phyloP scores from a whole-genome alignment of 805 yeast genomes.

The Lachancea waltii region DNA sequence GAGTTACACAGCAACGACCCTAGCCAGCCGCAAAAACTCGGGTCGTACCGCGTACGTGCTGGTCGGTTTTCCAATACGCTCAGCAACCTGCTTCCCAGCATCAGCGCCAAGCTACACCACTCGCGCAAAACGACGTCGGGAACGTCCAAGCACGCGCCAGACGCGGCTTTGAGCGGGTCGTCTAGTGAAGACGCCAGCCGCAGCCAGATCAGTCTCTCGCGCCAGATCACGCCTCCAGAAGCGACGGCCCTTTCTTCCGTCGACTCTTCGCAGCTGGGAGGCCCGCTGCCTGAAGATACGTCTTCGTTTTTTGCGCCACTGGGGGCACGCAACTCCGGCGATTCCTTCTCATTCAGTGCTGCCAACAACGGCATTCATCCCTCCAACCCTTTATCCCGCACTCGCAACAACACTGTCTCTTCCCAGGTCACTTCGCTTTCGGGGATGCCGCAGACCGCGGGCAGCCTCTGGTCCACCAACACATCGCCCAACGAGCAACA shows the following conservation, averaged over 20 bases:
- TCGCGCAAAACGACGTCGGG: conserved; percentile 16
- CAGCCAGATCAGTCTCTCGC: conserved; percentile 15
- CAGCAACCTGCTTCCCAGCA: conserved; percentile 31
- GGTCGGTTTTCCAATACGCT: conserved; percentile 32
- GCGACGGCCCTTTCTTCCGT: conserved; percentile 10
- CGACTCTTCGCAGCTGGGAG: no score
- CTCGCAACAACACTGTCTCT: conserved; percentile 31
- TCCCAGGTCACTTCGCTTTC: conserved; percentile 34
- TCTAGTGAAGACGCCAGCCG: conserved; percentile 17
- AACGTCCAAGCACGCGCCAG: conserved; percentile 7
- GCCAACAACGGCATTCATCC: conserved; percentile 10
- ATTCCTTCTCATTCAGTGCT: conserved; percentile 22
- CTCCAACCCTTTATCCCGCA: conserved; percentile 23
- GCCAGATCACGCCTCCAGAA: conserved; percentile 25
- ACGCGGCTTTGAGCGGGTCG: conserved; percentile 11
- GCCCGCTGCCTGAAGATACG: conserved; percentile 24
- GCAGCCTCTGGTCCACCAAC: conserved; percentile 25
- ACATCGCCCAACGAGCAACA: conserved; percentile 16
- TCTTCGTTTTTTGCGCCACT: conserved; percentile 16
- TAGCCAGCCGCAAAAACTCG: conserved; percentile 27
- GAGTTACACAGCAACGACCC: conserved; percentile 17
- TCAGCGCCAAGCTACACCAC: conserved; percentile 32
- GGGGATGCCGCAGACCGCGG: conserved; percentile 20
- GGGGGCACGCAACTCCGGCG: conserved; percentile 27
- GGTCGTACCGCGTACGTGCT: conserved; percentile 31